A percentile compares a stretch with the other conserved stretches of the same genome.
Conservation (phyloP, 2,329 filamentous ascomycete species). For the Plenodomus tracheiphilus region DNA sequence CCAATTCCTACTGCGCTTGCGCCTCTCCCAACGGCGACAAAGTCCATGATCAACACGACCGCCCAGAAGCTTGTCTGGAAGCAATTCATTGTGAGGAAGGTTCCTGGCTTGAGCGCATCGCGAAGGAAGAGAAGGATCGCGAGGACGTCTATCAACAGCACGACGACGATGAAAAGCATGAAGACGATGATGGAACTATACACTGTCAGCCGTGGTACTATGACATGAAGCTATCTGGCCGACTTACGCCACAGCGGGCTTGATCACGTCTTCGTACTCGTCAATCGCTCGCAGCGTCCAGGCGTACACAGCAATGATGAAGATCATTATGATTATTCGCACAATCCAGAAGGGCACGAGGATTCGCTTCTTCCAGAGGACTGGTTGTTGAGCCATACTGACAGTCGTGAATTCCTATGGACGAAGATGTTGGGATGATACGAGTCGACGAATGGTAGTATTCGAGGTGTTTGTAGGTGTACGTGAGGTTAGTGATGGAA, state of each 20-base stretch:
- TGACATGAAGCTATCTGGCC: neutral
- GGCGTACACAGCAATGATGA: slow-evolving; percentile 36
- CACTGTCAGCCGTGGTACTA: slow-evolving; percentile 17
- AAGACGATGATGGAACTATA: slow-evolving; percentile 36
- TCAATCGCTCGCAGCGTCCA: slow-evolving; percentile 23
- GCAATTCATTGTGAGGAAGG: slow-evolving; percentile 42
- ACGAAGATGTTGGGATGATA: too few species aligned
- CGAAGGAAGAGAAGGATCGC: slow-evolving; percentile 41
- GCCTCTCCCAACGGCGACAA: slow-evolving; percentile 28
- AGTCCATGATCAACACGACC: slow-evolving; percentile 35
- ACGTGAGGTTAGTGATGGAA: slow-evolving; percentile 2
- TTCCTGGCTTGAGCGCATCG: slow-evolving; percentile 34
- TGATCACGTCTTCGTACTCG: slow-evolving; percentile 17
- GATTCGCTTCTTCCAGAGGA: slow-evolving; percentile 44
- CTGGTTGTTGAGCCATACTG: slow-evolving; percentile 27
- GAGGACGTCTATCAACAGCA: slow-evolving; percentile 40
- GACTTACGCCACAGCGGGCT: slow-evolving; percentile 29
- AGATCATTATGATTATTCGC: slow-evolving; percentile 37
- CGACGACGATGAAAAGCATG: slow-evolving; percentile 37
- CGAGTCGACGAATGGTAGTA: neutral
- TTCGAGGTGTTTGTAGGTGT: neutral
- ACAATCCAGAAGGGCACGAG: slow-evolving; percentile 44
- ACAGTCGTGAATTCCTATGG: too few species aligned
- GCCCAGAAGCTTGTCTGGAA: slow-evolving; percentile 43
- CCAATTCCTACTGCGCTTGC: slow-evolving; percentile 27